A percentile compares a stretch with the other conserved stretches of the same genome.
These are phyloP conservation scores for Rhodotorula sp. DNA, from an alignment of 1,284 basidiomycete species.

Conservation along the genomic window DNA sequence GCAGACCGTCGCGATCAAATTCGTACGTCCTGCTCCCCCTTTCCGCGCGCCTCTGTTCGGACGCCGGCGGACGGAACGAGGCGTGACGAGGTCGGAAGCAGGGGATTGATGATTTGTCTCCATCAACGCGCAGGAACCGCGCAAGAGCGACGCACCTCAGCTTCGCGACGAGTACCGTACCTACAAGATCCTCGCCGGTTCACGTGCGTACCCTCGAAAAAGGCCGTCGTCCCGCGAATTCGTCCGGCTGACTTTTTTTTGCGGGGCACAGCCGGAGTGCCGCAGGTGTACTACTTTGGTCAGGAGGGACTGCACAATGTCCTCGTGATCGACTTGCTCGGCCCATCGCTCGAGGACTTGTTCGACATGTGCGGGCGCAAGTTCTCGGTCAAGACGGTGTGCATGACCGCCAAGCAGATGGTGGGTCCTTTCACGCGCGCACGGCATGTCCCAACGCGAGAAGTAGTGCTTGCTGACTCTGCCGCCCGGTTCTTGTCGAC, in stretches of 20 bases:
- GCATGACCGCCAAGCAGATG: slow-evolving; percentile 97
- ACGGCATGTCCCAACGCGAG: no score
- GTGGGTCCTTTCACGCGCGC: slow-evolving; percentile 54
- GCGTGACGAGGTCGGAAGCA: no score
- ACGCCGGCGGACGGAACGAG: no score
- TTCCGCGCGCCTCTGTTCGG: no score
- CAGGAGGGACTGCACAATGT: slow-evolving; percentile 98
- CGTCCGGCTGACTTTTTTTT: no score
- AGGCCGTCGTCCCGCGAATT: no score
- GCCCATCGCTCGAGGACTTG: slow-evolving; percentile 87
- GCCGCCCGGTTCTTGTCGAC: not conserved
- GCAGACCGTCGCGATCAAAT: slow-evolving; percentile 96
- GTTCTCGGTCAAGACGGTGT: slow-evolving; percentile 92
- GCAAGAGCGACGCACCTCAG: slow-evolving; percentile 95
- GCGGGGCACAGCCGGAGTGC: slow-evolving; percentile 24
- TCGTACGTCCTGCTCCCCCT: slow-evolving; percentile 64
- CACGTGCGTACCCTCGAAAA: slow-evolving; percentile 62
- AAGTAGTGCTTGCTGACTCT: not conserved
- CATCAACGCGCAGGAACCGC: slow-evolving; percentile 75
- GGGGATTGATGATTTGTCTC: no score
- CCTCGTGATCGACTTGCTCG: slow-evolving; percentile 91
- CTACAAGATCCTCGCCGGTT: slow-evolving; percentile 91
- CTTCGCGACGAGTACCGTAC: slow-evolving; percentile 94
- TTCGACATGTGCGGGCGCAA: slow-evolving; percentile 96
- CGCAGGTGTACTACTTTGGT: slow-evolving; percentile 94